Base-by-base conservation (phyloP, 257 asterid species). In the Solanum chilense region DNA sequence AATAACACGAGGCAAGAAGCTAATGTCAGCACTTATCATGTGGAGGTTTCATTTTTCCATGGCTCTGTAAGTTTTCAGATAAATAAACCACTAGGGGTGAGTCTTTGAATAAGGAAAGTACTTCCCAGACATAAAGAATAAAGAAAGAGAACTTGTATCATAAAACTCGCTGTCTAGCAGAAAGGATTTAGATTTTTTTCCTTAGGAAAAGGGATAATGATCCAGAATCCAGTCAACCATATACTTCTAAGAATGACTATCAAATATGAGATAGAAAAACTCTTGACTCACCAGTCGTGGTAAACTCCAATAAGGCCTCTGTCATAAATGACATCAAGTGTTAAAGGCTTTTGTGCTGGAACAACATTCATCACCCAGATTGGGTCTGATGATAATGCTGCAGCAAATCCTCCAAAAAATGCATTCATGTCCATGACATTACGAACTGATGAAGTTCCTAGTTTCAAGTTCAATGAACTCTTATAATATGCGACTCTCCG, bases 391-490 rank as follows among this genome's bases (percentile, higher is more conserved):
- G 89, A 47, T 80, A 96, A 86, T 74, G 98, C 95, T 7, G 98
- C 95, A 39, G 99, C 99, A 93, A 97, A 97, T 58, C 99, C 98
- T 89, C 99, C 98, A 83, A 96, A 96, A 87, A 95, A 92, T 10
- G 99, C 99, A 81, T 97, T 96, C 99, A 96, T 95, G 93, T 97
- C 99, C 99, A 97, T 94, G 90, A 95, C 96, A 83, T 97, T 97
- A 74, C 99, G 93, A 86, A 97, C 87, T 44, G 97, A 91, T 77
- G 99, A 87, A 81, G 97, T 94, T 88, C 99, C 99, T 71, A 97
- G 85, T 88, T 96, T 93, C 83, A 97, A 69, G 87, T 94, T 93
- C 62, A 97, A 89, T n/a, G 95, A 90, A 68, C 89, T 93, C 89
- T 96, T 95, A 91, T 97, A 97, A 91, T 94, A 94, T 86, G 97